phyloP scores from a whole-genome alignment of 202 grass and related monocot species.

The Schoenoplectus triqueter region DNA sequence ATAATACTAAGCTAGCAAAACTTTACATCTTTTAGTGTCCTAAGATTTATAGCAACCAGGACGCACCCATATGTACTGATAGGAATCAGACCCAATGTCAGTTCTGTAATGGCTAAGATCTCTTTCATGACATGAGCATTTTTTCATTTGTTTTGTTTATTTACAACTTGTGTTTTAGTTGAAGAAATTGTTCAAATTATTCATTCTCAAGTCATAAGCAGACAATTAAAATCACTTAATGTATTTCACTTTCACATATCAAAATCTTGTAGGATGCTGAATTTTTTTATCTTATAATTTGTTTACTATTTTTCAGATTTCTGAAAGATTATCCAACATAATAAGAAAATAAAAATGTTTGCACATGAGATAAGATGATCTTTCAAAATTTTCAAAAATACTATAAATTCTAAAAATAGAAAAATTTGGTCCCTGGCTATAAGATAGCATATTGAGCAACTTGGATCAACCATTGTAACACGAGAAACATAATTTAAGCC shows the following conservation, averaged over 20 bases:
- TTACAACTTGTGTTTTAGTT: background rate
- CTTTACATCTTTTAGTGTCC: background rate
- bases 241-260: background rate
- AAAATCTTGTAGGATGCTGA: background rate
- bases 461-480: background rate
- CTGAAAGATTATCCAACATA: background rate
- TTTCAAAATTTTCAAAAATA: background rate
- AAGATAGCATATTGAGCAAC: background rate
- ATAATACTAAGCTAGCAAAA: background rate
- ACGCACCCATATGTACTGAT: background rate
- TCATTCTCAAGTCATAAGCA: background rate
- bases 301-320: background rate
- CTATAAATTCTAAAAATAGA: background rate
- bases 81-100: background rate
- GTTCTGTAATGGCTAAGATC: background rate
- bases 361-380: background rate
- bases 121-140: background rate
- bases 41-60: background rate
- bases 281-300: constrained; percentile 13
- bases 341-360: background rate
- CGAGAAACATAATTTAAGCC: background rate
- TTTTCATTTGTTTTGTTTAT: background rate
- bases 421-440: background rate
- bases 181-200: background rate
- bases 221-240: background rate